Base-by-base conservation (phyloP, 176 grass and related monocot species). In the Ananas comosus region DNA sequence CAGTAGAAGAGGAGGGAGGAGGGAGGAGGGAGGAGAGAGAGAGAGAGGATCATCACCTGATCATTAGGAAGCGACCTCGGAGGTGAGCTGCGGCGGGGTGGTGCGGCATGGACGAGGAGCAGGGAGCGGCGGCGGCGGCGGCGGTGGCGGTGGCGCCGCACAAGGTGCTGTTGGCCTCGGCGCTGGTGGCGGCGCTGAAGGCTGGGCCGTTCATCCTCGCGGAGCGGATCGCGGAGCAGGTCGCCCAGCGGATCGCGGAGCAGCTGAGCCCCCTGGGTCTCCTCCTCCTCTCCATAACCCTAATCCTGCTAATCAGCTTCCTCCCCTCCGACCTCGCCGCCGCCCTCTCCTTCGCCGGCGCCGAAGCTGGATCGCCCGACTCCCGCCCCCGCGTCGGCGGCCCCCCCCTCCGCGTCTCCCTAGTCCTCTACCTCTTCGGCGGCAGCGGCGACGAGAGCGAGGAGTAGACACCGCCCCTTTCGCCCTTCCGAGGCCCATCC, bases 361-460 rank as follows among this genome's bases (percentile, higher is more conserved):
- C 85, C 1, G 79, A 83, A 76, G 80, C 75, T 72, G 84, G 81
- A 11, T 91, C 88, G 13, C 88, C 81, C 28, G 85, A 91, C 84
- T 82, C 88, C 79, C 77, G 84, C 76, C 88, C 87, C 81, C 84
- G 84, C 75, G 81, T 91, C 53, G 88, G 88, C 0, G 88, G 88
- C 0, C 85, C 79, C 5, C 84, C 88, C 67, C 25, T 91, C 79
- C 84, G 88, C 69, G 88, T 87, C 57, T 79, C 81, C 6, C 78
- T 91, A 69, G 68, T 84, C 58, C 82, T 91, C 9, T 49, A 85
- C 11, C 88, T 91, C 88, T 42, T 91, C 75, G 82, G 82, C 72
- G 81, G 84, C 29, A 72, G 79, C 64, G 84, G 29, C 64, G 74
- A 66, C 12, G 88, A 84, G 56, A 83, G 79, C 73, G 76, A 74